Evolutionary conservation across 108 stramenopile genomes (phyloP), one percentile per base, ranked within the genome.

Genomic region (Stephanodiscus minutulus): DNA sequence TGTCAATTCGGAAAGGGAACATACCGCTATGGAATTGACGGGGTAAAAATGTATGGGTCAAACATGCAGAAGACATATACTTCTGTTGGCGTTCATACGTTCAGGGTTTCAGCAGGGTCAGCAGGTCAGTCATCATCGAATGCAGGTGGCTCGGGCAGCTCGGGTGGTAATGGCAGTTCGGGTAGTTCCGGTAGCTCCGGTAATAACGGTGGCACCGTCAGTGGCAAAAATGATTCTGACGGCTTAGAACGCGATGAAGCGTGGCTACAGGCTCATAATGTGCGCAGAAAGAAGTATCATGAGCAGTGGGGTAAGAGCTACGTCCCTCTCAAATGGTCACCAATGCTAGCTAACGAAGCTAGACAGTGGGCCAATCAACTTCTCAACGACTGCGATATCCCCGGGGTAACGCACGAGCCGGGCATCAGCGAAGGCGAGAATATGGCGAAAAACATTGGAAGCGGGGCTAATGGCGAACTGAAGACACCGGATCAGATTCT

Each of bases 291-390:
- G 29, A 62, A 50, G 28, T 70, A 53, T 41, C 75, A 76, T 20
- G 22, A 22, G 20, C 39, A 69, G 25, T 76, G 61, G 27, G 68
- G 68, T 12, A 46, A 31, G 24, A 43, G 43, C 36, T 76, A 76
- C 36, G 75, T 76, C 5, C 75, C 75, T 12, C 54, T 76, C 13
- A 71, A 70, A 29, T 76, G 75, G 75, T 64, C 63, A n/a, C 63
- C 63, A 24, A 44, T 47, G 47, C 21, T 60, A 60, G 59, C 59
- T n/a, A 37, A n/a, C 22, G 8, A 36, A 68, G 67, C 43, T n/a
- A 60, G 43, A 41, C 31, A 39, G 27, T 76, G 62, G 22, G 75
- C 70, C 9, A 48, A 60, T 29, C 60, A 73, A 0, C 46, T 76
- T 27, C 28, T 62, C 4, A 41, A 17, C 46, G n/a, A 43, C 12